Conservation (phyloP, 1,284 basidiomycete species). For the Coniferiporia sulphurascens region DNA sequence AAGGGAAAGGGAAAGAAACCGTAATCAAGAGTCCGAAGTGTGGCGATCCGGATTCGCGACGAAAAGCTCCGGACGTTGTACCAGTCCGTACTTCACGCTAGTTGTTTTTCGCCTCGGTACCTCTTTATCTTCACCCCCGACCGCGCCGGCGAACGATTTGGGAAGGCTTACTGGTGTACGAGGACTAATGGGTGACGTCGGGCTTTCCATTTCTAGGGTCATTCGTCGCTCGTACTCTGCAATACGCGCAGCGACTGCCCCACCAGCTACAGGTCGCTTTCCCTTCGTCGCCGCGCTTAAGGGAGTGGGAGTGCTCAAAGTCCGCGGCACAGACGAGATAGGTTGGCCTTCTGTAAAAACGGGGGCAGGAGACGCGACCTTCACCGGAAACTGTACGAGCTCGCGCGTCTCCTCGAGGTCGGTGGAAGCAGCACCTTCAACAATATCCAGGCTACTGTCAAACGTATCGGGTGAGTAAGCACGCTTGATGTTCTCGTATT, state of each 20-base stretch:
- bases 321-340: neutral
- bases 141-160: neutral
- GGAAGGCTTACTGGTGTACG: neutral
- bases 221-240: slow-evolving; percentile 36
- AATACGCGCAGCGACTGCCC: slow-evolving; percentile 34
- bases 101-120: neutral
- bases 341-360: neutral
- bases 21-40: neutral
- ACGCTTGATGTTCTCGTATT: neutral
- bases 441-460: neutral
- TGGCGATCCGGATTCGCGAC: slow-evolving; percentile 55
- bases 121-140: neutral
- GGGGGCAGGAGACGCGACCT: neutral
- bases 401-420: neutral
- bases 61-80: slow-evolving; percentile 50
- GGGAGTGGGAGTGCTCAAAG: neutral
- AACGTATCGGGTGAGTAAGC: neutral
- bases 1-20: neutral
- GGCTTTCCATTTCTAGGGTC: slow-evolving; percentile 29
- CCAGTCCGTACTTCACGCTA: slow-evolving; percentile 47
- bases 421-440: neutral
- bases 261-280: slow-evolving; percentile 12
- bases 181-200: neutral
- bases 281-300: neutral
- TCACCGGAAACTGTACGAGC: slow-evolving; percentile 3